Evolutionary conservation across 768 basidiomycete genomes (phyloP), one percentile per base, ranked within the genome.

Genomic region (Cubamyces lactineus): DNA sequence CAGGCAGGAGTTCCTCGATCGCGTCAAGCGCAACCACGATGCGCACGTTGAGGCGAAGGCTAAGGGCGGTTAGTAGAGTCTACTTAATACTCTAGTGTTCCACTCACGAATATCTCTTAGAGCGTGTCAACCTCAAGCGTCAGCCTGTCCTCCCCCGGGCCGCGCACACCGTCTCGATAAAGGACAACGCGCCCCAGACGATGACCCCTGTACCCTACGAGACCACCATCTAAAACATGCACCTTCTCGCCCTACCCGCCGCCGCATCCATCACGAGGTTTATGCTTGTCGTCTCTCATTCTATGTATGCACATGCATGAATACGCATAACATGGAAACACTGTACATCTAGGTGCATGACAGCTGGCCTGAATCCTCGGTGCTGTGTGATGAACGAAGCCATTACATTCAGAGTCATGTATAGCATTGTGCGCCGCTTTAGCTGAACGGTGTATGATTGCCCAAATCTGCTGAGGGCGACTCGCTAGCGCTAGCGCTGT

Each of bases 21-120:
- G 96, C 69, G 94, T 96, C 75, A 98, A 98, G 92, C 89, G 96
- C 78, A 98, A 97, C 91, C 93, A 96, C 73, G 93, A 91, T 62
- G 88, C 88, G 66, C 92, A 92, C 46, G 96, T 94, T 64, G 93
- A 89, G 66, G 92, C 91, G 82, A 92, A 88, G 81, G 92, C 90
- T 68, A 93, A 87, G 71, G 95, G 88, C 64, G 96, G 86, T 67
- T 94, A 91, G 64, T 61, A 5, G 30, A 24, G 47, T 16, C 45
- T 9, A 24, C 28, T 26, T 7, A 12, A 11, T 40, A 30, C 15
- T 61, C 8, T 13, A 43, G 42, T 28, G 34, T 30, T n/a, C 58
- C 38, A 59, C 26, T 40, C 39, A 39, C 19, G 12, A 16, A 1
- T 40, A n/a, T 24, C 41, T 13, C 42, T 42, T 74, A 93, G 96